Evolutionary conservation across 2,329 filamentous ascomycete genomes (phyloP).

Genomic region (Arthrobotrys sinensis): DNA sequence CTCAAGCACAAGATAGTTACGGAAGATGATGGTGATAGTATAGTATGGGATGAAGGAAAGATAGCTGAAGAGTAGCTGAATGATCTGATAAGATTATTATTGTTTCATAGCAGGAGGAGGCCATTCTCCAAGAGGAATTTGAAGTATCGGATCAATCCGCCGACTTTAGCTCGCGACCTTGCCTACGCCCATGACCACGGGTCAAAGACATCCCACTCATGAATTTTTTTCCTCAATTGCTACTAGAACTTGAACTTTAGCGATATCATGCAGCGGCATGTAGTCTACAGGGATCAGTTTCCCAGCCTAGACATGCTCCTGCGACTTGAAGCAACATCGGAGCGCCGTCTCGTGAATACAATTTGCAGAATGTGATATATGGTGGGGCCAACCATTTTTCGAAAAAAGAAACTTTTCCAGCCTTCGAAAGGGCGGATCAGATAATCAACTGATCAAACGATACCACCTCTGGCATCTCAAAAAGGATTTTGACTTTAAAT

Average conservation of each 20-base stretch:
- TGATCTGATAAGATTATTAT: constrained; percentile 62
- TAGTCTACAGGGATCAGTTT: constrained; percentile 29
- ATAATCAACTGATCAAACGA: constrained; percentile 55
- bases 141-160: constrained; percentile 48
- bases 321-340: constrained; percentile 23
- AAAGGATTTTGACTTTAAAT: constrained; percentile 18
- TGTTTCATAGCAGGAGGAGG: constrained; percentile 13
- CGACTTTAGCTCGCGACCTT: constrained; percentile 28
- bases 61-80: constrained; percentile 34
- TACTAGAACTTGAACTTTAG: constrained; percentile 22
- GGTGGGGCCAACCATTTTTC: constrained; percentile 10
- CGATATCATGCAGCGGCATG: constrained; percentile 51
- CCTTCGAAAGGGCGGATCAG: constrained; percentile 41
- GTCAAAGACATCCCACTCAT: constrained; percentile 24
- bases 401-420: constrained; percentile 38
- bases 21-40: constrained; percentile 10
- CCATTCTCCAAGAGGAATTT: constrained; percentile 14
- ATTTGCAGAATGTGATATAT: constrained; percentile 24
- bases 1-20: constrained; percentile 3
- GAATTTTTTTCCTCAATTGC: constrained; percentile 38
- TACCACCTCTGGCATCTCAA: constrained; percentile 32
- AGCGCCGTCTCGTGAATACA: constrained; percentile 34
- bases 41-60: constrained; percentile 28
- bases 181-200: constrained; percentile 13
- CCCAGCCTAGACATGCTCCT: constrained; percentile 22